Evolutionary conservation across 495 filamentous ascomycete species (phyloP), one percentile per base, ranked within the genome.

Genomic region (Aspergillus coremiiformis): DNA sequence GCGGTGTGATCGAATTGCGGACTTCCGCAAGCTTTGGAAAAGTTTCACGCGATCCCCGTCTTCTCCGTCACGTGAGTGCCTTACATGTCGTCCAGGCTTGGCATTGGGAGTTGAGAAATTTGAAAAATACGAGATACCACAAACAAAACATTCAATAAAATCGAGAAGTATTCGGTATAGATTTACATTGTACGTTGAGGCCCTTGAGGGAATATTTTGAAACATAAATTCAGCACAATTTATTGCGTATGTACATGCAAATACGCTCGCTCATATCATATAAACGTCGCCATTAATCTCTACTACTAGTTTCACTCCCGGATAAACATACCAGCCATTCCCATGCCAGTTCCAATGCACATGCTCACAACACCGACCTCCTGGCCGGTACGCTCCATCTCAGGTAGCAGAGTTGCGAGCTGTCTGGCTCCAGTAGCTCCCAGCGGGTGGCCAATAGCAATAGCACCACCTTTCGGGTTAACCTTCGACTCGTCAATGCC

Each of bases 281-380:
- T n/a, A n/a, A 41, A 45, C 56, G 64, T 39, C 51, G 54, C 39
- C 24, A 49, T 37, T 32, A 48, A 41, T 39, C 39, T 56, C 26
- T 42, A 49, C 45, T n/a, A n/a, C n/a, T n/a, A 51, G 54, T 44
- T 35, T 17, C 81, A 90, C 72, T 92, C 89, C 55, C 84, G 79
- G 37, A 93, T 85, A 75, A 91, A 89, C 63, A 92, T 74, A 22
- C 85, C 86, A 17, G 86, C 87, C 88, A 90, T 90, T 11, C 88
- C 88, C 88, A 91, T 91, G n/a, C 88, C 88, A 12, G 89, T 94
- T 27, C 89, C 89, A 57, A 94, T 82, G 68, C 89, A 95, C 89
- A 95, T 90, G 66, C 84, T 89, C 32, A 87, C 82, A 22, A 89
- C 83, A 41, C 85, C 85, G 24, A 86, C 71, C 63, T 87, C 73